Evolutionary conservation across 2,329 filamentous ascomycete genomes (phyloP).

Genomic region (Chrysosporium queenslandicum): DNA sequence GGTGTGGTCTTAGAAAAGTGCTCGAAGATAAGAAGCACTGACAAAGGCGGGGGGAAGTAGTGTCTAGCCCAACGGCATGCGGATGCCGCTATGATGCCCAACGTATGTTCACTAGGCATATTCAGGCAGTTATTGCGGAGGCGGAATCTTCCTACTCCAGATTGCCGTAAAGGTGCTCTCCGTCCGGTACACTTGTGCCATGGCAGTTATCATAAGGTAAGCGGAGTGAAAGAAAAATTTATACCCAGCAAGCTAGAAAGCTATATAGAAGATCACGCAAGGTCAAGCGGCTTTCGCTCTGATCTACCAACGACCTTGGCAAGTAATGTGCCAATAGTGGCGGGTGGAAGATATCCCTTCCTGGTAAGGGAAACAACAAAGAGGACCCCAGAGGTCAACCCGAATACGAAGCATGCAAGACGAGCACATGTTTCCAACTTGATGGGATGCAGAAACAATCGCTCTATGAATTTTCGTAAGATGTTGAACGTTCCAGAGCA

Average conservation of each 20-base stretch:
- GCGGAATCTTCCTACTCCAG: no score
- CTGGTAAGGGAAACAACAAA: background rate
- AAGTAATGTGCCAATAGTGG: background rate
- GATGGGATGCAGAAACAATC: background rate
- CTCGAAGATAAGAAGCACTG: no score
- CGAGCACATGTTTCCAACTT: background rate
- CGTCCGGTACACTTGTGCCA: no score
- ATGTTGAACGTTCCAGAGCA: background rate
- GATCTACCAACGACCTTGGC: background rate
- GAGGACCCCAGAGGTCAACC: background rate
- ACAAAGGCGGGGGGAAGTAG: no score
- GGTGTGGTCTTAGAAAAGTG: no score
- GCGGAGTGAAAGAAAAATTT: no score
- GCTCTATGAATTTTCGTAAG: background rate
- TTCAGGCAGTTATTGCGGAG: no score
- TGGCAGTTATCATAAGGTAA: no score
- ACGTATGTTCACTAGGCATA: no score
- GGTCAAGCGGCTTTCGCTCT: background rate
- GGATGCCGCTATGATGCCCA: no score
- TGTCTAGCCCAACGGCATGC: no score
- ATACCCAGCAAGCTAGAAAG: background rate
- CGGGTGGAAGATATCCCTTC: background rate
- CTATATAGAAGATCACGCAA: slow-evolving; percentile 1
- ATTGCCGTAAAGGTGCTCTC: no score
- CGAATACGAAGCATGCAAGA: slow-evolving; percentile 1